A percentile compares a stretch with the other conserved stretches of the same genome.
These are phyloP conservation scores for Fusarium pseudonygamai DNA, from an alignment of 2,329 filamentous ascomycete species.

Conservation along the genomic window DNA sequence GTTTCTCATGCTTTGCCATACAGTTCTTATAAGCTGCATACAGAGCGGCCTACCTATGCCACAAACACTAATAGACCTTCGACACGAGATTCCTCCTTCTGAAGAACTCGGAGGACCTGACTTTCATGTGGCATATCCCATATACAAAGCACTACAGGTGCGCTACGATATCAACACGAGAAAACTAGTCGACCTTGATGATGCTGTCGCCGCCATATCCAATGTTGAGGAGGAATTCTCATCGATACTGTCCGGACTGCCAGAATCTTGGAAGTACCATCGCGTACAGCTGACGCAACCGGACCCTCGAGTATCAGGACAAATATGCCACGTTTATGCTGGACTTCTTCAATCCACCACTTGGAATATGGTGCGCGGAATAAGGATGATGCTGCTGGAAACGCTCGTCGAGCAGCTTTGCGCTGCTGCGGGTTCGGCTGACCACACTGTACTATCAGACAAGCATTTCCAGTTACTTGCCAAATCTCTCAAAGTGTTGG, in stretches of 20 bases:
- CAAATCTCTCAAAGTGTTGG: conserved; percentile 50
- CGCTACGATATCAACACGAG: conserved; percentile 57
- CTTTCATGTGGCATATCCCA: conserved; percentile 55
- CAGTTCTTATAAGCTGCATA: conserved; percentile 61
- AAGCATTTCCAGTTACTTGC: conserved; percentile 49
- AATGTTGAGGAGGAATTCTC: conserved; percentile 56
- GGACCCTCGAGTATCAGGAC: conserved; percentile 54
- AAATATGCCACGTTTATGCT: conserved; percentile 57
- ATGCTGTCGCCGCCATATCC: conserved; percentile 50
- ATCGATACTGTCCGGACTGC: conserved; percentile 50
- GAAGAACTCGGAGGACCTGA: conserved; percentile 51
- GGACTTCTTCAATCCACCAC: conserved; percentile 56
- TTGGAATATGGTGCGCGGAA: conserved; percentile 59
- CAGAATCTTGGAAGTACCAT: conserved; percentile 55
- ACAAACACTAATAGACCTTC: conserved; percentile 56
- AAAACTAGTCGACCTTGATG: conserved; percentile 48
- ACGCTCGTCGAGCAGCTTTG: conserved; percentile 57
- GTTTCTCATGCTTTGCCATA: conserved; percentile 64
- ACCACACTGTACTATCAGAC: conserved; percentile 42
- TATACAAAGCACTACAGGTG: conserved; percentile 57
- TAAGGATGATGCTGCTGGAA: conserved; percentile 59
- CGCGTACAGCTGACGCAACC: conserved; percentile 50
- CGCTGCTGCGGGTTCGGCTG: conserved; percentile 6
- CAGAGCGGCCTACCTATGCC: conserved; percentile 61
- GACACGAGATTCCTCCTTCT: conserved; percentile 52